Percentiles rank a stretch among this genome's conserved stretches.
These are phyloP conservation scores for Pseudocercospora vitis DNA, from an alignment of 2,329 filamentous ascomycete species.

Conservation along the genomic window DNA sequence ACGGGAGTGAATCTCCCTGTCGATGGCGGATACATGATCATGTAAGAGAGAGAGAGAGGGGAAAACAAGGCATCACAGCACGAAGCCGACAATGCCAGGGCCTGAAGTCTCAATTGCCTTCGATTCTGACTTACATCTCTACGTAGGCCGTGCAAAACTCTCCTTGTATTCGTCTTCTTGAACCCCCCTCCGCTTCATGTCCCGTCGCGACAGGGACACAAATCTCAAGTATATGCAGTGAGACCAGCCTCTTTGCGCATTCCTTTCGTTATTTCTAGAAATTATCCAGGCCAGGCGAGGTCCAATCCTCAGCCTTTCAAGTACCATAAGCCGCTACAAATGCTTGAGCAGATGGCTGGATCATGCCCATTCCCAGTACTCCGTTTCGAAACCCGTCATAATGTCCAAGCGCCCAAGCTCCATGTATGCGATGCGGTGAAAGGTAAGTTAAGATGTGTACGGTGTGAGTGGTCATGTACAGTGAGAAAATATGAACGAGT, in stretches of 20 bases:
- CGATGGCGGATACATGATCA: conserved; percentile 16
- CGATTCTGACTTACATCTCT: background rate
- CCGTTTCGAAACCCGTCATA: background rate
- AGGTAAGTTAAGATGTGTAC: background rate
- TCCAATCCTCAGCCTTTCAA: background rate
- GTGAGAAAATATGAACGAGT: background rate
- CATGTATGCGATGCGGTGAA: conserved; percentile 6
- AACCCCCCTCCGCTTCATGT: background rate
- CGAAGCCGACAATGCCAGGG: too few relatives aligned
- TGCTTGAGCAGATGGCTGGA: conserved; percentile 1
- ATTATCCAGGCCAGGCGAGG: conserved; percentile 3
- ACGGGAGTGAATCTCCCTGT: conserved; percentile 17
- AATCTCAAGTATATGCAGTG: background rate
- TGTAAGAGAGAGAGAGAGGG: too few relatives aligned
- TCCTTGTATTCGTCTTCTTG: conserved; percentile 6
- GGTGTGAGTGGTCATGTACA: background rate
- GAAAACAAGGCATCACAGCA: too few relatives aligned
- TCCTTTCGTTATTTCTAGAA: conserved; percentile 2
- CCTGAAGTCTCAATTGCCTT: background rate
- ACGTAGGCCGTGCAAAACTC: conserved; percentile 37
- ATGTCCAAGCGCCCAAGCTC: conserved; percentile 9
- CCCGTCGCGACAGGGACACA: background rate
- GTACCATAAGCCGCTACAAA: conserved; percentile 12
- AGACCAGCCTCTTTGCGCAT: conserved; percentile 4
- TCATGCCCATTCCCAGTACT: background rate